Evolutionary conservation across 2,329 filamentous ascomycete species (phyloP).

Genomic region (Fusarium tuaranense): DNA sequence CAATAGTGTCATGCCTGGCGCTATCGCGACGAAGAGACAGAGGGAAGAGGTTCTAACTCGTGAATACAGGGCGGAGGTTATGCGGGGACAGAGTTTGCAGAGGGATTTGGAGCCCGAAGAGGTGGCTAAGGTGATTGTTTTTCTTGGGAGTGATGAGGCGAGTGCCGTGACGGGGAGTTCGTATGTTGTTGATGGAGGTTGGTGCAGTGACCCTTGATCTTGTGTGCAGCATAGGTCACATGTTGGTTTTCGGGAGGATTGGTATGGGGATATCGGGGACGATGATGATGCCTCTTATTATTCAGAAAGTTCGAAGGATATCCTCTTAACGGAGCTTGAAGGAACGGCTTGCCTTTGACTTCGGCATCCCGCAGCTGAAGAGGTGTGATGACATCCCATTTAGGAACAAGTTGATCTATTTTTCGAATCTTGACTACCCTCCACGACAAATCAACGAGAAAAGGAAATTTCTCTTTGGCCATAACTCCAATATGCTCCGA

Average conservation of each 20-base stretch:
- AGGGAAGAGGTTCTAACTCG: constrained; percentile 56
- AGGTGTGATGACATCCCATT: not conserved
- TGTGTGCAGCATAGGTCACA: too few species aligned
- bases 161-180: constrained; percentile 59
- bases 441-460: not conserved
- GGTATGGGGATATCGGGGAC: not conserved
- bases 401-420: not conserved
- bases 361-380: not conserved
- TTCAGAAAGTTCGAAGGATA: not conserved
- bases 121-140: constrained; percentile 59
- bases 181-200: constrained; percentile 51
- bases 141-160: constrained; percentile 59
- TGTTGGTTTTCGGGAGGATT: too few species aligned
- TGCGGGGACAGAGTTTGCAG: constrained; percentile 57
- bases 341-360: fast-evolving
- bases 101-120: constrained; percentile 55
- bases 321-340: not conserved
- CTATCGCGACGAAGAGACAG: constrained; percentile 60
- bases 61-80: constrained; percentile 53
- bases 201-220: constrained; percentile 39
- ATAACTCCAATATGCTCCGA: not conserved
- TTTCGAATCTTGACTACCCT: not conserved
- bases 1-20: constrained; percentile 63
- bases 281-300: fast-evolving
- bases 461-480: not conserved